Evolutionary conservation across 352 stramenopile species (phyloP).

Genomic region (Globisporangium camurandrum): DNA sequence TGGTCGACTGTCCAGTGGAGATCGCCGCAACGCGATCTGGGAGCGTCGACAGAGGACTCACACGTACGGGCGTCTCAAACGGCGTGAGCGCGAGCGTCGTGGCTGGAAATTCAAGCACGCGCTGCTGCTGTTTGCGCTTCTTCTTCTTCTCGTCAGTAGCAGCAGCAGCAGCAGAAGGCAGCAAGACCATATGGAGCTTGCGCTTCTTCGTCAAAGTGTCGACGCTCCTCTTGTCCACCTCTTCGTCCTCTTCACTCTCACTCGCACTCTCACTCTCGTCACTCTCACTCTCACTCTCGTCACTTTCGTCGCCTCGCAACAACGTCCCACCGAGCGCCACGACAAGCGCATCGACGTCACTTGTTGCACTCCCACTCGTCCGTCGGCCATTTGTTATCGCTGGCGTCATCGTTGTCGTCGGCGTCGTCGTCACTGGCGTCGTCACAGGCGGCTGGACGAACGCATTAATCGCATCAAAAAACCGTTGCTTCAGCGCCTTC

Average conservation of each 20-base stretch:
- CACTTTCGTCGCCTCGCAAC: not conserved
- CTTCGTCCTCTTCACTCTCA: conserved; percentile 19
- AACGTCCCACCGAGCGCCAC: not conserved
- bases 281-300: conserved; percentile 20
- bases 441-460: conserved; percentile 31
- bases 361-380: not conserved
- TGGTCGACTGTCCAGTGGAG: conserved; percentile 38
- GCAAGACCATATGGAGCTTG: conserved; percentile 47
- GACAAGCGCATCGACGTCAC: conserved; percentile 14
- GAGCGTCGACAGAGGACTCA: conserved; percentile 66
- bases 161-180: conserved; percentile 8
- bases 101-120: conserved; percentile 64
- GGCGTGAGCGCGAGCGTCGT: conserved; percentile 54
- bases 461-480: conserved; percentile 65
- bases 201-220: conserved; percentile 31
- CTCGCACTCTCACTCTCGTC: conserved; percentile 26
- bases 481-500: conserved; percentile 43
- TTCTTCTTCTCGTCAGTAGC: conserved; percentile 26
- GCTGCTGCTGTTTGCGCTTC: conserved; percentile 18
- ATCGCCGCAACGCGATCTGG: conserved; percentile 60
- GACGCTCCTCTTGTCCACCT: conserved; percentile 10
- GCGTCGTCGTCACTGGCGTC: conserved; percentile 6
- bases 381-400: too few relatives aligned
- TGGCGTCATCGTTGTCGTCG: too few relatives aligned
- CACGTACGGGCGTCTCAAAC: conserved; percentile 51